Conservation (phyloP, 495 filamentous ascomycete species). For the Poronia punctata region DNA sequence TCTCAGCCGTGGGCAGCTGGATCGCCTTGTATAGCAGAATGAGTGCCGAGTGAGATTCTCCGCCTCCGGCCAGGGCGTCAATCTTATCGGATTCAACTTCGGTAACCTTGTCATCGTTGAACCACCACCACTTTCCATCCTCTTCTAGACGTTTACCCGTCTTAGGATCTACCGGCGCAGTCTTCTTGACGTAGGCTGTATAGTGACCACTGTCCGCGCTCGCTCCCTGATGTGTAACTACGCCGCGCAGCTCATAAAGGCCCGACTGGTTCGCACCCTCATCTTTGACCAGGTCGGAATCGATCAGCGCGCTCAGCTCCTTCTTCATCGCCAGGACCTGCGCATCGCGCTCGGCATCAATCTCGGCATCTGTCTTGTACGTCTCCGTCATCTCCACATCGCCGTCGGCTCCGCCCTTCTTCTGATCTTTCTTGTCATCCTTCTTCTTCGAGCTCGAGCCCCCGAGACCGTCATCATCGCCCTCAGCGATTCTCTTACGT, state of each 20-base stretch:
- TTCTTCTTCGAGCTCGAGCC: slow-evolving; percentile 22
- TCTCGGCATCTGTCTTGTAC: slow-evolving; percentile 88
- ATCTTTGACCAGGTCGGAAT: slow-evolving; percentile 63
- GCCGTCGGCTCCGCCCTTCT: slow-evolving; percentile 36
- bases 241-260: slow-evolving; percentile 86
- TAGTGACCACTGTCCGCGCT: slow-evolving; percentile 98
- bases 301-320: slow-evolving; percentile 68
- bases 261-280: slow-evolving; percentile 84
- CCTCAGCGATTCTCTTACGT: slow-evolving; percentile 66
- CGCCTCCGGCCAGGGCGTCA: slow-evolving; percentile 80
- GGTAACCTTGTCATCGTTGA: slow-evolving; percentile 95
- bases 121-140: slow-evolving; percentile 99
- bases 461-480: slow-evolving; percentile 44
- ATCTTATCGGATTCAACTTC: slow-evolving; percentile 92
- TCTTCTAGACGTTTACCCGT: slow-evolving; percentile 67
- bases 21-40: slow-evolving; percentile 90
- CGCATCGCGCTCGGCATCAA: slow-evolving; percentile 74
- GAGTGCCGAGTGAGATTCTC: slow-evolving; percentile 92
- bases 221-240: slow-evolving; percentile 95
- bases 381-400: slow-evolving; percentile 67
- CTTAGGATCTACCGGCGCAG: slow-evolving; percentile 54
- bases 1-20: slow-evolving; percentile 46
- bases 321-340: slow-evolving; percentile 72
- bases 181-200: slow-evolving; percentile 94
- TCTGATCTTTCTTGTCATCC: slow-evolving; percentile 47